Conservation (phyloP, 1,284 basidiomycete species). For the Taiwanofungus camphoratus region DNA sequence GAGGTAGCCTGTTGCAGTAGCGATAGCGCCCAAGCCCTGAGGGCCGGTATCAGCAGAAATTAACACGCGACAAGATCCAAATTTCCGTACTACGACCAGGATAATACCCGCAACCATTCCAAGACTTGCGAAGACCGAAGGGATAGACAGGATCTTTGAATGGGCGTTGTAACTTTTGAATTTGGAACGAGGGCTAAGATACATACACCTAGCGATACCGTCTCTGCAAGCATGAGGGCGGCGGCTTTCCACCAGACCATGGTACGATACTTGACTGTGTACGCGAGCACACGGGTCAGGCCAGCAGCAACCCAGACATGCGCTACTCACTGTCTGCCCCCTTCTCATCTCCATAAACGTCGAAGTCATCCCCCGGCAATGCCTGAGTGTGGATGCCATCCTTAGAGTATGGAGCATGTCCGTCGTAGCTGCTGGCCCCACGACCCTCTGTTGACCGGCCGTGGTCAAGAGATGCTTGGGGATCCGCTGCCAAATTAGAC, state of each 20-base stretch:
- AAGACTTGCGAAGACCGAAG: conserved; percentile 25
- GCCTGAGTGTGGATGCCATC: too few species aligned
- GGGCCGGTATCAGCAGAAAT: neutral
- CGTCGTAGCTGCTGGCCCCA: too few species aligned
- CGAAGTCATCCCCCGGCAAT: conserved; percentile 6
- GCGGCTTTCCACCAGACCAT: conserved; percentile 32
- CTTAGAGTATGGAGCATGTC: too few species aligned
- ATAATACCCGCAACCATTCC: conserved; percentile 28
- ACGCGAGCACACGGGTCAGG: neutral
- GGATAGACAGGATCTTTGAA: conserved; percentile 26
- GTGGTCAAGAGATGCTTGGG: too few species aligned
- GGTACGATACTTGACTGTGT: conserved; percentile 29
- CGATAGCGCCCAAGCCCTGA: conserved; percentile 24
- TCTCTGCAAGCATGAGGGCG: conserved; percentile 30
- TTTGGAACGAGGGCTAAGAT: neutral
- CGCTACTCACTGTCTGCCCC: conserved; percentile 15
- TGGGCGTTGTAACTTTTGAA: neutral
- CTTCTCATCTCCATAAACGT: conserved; percentile 14
- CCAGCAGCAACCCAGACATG: neutral
- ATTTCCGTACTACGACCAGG: conserved; percentile 20
- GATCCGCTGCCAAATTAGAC: too few species aligned
- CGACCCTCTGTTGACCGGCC: too few species aligned
- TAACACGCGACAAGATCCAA: neutral
- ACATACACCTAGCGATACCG: conserved; percentile 27
- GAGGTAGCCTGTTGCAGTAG: conserved; percentile 26